Percentiles rank a stretch among this genome's conserved stretches.
phyloP scores from a whole-genome alignment of 2,329 filamentous ascomycete species.

The Trichoderma pleuroti region DNA sequence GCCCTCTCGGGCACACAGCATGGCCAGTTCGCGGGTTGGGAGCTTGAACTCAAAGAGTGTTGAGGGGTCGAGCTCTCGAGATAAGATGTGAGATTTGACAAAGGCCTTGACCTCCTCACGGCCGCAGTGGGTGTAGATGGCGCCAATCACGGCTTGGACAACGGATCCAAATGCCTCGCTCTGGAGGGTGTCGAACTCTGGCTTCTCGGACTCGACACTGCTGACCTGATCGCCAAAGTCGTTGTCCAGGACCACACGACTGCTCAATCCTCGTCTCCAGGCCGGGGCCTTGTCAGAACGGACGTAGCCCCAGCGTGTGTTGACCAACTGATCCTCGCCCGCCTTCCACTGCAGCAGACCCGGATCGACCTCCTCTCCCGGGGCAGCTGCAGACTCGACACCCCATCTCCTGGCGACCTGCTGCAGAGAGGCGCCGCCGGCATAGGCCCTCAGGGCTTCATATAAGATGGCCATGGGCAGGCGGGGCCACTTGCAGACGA shows the following conservation, averaged over 20 bases:
- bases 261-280: slow-evolving; percentile 66
- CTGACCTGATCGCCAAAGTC: slow-evolving; percentile 67
- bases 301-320: slow-evolving; percentile 49
- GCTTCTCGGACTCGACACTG: slow-evolving; percentile 26
- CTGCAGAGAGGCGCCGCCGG: slow-evolving; percentile 70
- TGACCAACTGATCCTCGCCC: slow-evolving; percentile 43
- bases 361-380: slow-evolving; percentile 87
- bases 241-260: slow-evolving; percentile 76
- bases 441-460: slow-evolving; percentile 79
- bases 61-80: slow-evolving; percentile 71
- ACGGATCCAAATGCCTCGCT: slow-evolving; percentile 70
- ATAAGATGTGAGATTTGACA: slow-evolving; percentile 78
- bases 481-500: slow-evolving; percentile 85
- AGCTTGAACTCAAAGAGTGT: slow-evolving; percentile 79
- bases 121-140: slow-evolving; percentile 82
- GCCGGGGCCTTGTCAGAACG: slow-evolving; percentile 49
- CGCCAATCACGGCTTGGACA: slow-evolving; percentile 78
- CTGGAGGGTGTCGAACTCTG: slow-evolving; percentile 63
- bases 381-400: slow-evolving; percentile 79
- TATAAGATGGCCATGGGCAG: slow-evolving; percentile 86
- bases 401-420: slow-evolving; percentile 83
- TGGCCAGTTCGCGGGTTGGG: slow-evolving; percentile 77
- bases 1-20: slow-evolving; percentile 81
- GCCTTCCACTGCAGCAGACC: slow-evolving; percentile 78
- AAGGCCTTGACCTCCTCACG: slow-evolving; percentile 76